phyloP scores from a whole-genome alignment of 768 basidiomycete species.

The Pleurotus platypus region DNA sequence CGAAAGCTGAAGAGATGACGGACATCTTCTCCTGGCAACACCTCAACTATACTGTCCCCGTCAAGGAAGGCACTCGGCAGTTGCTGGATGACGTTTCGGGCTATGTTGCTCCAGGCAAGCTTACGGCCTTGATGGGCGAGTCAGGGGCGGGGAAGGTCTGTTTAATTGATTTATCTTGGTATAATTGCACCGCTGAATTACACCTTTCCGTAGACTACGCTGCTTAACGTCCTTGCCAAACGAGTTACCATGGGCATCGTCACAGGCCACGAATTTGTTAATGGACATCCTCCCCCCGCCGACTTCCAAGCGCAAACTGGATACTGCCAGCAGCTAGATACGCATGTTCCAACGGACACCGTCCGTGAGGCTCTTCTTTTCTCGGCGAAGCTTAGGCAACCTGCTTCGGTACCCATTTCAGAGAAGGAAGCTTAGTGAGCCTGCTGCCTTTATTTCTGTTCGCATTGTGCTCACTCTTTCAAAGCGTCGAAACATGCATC shows the following conservation, averaged over 20 bases:
- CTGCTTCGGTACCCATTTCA: constrained; percentile 49
- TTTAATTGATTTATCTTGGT: constrained; percentile 24
- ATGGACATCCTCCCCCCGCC: constrained; percentile 46
- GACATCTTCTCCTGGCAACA: constrained; percentile 82
- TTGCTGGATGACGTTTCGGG: constrained; percentile 75
- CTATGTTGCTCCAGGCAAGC: constrained; percentile 75
- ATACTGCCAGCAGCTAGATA: constrained; percentile 86
- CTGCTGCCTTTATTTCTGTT: background rate
- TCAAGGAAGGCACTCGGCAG: constrained; percentile 35
- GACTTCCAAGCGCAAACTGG: constrained; percentile 73
- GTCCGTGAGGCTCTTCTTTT: constrained; percentile 80
- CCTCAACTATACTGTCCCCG: constrained; percentile 62
- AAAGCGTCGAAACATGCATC: constrained; percentile 44
- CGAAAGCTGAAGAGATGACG: constrained; percentile 20
- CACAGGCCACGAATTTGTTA: constrained; percentile 49
- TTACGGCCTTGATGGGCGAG: constrained; percentile 60
- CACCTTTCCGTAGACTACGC: constrained; percentile 44
- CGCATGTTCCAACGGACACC: constrained; percentile 69
- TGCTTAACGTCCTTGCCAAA: constrained; percentile 54
- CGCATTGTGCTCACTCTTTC: constrained; percentile 10
- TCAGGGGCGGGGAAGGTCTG: constrained; percentile 41
- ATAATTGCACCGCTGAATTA: constrained; percentile 45
- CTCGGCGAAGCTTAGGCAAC: constrained; percentile 79
- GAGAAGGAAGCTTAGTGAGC: constrained; percentile 83
- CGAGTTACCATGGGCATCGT: constrained; percentile 45